Evolutionary conservation across 78 protist species (phyloP).

Genomic region (Trichosphaerium sp.): DNA sequence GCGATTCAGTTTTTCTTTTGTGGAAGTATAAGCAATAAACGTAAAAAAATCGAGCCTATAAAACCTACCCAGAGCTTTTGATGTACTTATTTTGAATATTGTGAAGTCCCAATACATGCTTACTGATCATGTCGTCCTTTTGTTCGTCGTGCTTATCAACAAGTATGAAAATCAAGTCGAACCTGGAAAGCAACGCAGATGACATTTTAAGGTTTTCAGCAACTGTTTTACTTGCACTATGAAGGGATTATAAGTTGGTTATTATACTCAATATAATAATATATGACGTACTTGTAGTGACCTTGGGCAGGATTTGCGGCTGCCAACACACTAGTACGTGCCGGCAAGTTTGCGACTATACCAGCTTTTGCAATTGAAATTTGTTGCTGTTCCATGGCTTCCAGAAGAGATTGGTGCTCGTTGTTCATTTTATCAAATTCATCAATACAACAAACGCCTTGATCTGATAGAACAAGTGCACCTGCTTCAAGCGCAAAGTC

Average conservation of each 20-base stretch:
- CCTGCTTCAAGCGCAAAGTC: slow-evolving; percentile 97
- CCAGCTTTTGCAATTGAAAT: slow-evolving; percentile 96
- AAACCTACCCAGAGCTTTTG: too few relatives aligned
- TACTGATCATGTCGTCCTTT: slow-evolving; percentile 74
- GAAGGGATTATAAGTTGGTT: neutral
- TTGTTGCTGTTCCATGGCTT: slow-evolving; percentile 99
- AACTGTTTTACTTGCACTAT: slow-evolving; percentile 71
- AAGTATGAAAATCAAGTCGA: slow-evolving; percentile 92
- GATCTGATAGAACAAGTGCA: slow-evolving; percentile 72
- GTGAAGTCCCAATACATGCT: slow-evolving; percentile 80
- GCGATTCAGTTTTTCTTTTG: neutral
- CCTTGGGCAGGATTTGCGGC: slow-evolving; percentile 99
- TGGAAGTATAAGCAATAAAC: neutral
- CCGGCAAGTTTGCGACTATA: slow-evolving; percentile 88
- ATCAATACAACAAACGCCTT: slow-evolving; percentile 96
- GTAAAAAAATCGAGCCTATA: neutral
- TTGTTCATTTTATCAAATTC: slow-evolving; percentile 97
- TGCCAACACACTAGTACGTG: slow-evolving; percentile 88
- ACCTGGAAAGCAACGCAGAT: slow-evolving; percentile 85
- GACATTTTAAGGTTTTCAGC: slow-evolving; percentile 80
- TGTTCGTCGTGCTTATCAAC: slow-evolving; percentile 75
- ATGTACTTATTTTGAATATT: too few relatives aligned
- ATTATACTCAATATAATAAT: too few relatives aligned
- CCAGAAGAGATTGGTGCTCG: slow-evolving; percentile 85
- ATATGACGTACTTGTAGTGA: slow-evolving; percentile 61